phyloP scores from a whole-genome alignment of 2,329 filamentous ascomycete genomes.

The Fusarium sp. region DNA sequence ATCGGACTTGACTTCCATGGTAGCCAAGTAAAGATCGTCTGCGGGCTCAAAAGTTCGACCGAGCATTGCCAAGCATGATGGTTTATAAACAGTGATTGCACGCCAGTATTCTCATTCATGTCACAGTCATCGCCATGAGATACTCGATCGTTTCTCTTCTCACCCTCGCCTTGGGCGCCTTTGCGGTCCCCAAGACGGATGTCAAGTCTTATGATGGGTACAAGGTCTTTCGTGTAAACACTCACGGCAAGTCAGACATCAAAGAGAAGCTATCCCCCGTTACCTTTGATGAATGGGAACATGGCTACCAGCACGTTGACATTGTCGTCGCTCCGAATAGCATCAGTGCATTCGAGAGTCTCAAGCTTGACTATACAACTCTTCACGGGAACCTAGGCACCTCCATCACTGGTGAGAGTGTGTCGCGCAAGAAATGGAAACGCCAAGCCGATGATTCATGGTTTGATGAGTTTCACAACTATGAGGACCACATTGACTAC shows the following conservation, averaged over 20 bases:
- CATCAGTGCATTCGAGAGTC: constrained; percentile 46
- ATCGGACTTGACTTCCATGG: no score
- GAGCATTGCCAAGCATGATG: constrained; percentile 7
- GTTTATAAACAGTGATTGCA: constrained; percentile 7
- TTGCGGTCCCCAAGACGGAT: constrained; percentile 33
- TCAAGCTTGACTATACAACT: constrained; percentile 50
- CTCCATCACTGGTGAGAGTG: constrained; percentile 50
- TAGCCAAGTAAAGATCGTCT: constrained; percentile 17
- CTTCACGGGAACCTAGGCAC: constrained; percentile 51
- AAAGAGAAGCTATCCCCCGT: constrained; percentile 51
- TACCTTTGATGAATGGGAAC: constrained; percentile 42
- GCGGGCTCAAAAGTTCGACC: constrained; percentile 22
- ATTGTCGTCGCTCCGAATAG: constrained; percentile 52
- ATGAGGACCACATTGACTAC: constrained; percentile 63
- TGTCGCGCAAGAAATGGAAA: constrained; percentile 35
- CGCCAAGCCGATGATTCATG: constrained; percentile 54
- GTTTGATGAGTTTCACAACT: constrained; percentile 65
- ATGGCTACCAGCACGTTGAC: constrained; percentile 47
- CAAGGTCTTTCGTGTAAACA: constrained; percentile 61
- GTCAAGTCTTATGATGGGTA: constrained; percentile 51
- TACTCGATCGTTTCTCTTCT: constrained; percentile 37
- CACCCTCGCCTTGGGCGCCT: constrained; percentile 31
- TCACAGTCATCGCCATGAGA: constrained; percentile 31
- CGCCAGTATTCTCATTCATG: no score
- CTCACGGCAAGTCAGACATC: constrained; percentile 56